Base-by-base conservation (phyloP, 768 basidiomycete genomes). In the Daedaleopsis nitida region DNA sequence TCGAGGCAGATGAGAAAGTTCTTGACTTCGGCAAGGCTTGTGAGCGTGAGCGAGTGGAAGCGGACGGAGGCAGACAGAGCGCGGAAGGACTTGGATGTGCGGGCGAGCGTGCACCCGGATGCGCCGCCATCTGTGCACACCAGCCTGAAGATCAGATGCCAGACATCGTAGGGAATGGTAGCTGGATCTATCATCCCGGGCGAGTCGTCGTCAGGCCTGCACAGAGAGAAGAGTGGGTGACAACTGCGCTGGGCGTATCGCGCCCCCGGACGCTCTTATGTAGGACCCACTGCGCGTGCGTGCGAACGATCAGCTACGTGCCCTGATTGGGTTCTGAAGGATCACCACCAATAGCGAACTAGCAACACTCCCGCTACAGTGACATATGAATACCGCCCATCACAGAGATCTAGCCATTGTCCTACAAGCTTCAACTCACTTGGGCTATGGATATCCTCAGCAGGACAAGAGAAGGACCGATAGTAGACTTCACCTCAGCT, bases 1-100 rank as follows among this genome's bases (percentile, higher is more conserved):
- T 59, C 58, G 54, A 64, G 17, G 54, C 62, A 64, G 43, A 59
- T 47, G 45, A 64, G 58, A 54, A 64, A 64, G 50, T 23, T 23
- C 34, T 27, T 58, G 9, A 64, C 50, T 12, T 64, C 43, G 50
- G n/a, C 24, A 43, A 64, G 12, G 32, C 58, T 64, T 10, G 39
- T 19, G 35, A 64, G 58, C 43, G 23, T 17, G 34, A 64, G 54
- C 23, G 62, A 59, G 58, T 56, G 19, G 17, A 64, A 43, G 50
- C 62, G 62, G 7, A 58, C 42, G 1, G 43, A 12, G 6, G 62
- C 43, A 10, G 62, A 55, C 1, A 51, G n/a, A 3, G 19, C 38
- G 12, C 62, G 62, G 27, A 45, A 43, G 7, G 50, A 23, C 24
- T 55, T 50, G 62, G 58, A 59, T 3, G 58, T 57, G 1, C 37